Evolutionary conservation across 345 rosid species (phyloP).

Genomic region (Hibiscus tridactylites): DNA sequence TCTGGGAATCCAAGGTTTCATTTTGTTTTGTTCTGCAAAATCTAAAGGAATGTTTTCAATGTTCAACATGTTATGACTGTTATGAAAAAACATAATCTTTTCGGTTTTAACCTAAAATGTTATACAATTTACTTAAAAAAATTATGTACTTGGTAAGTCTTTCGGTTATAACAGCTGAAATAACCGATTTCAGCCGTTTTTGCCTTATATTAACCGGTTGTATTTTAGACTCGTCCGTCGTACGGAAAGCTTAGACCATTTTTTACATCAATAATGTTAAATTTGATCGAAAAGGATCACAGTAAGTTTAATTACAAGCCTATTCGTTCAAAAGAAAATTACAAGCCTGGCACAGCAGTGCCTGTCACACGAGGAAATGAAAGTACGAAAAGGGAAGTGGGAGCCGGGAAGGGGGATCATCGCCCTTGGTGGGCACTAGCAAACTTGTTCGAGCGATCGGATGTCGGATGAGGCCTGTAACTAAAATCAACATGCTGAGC

Average conservation of each 20-base stretch:
- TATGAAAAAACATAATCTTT: too few relatives aligned
- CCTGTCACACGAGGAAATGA: slow-evolving; percentile 7
- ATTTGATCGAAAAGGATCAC: neutral
- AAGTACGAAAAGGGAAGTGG: neutral
- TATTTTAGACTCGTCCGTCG: too few relatives aligned
- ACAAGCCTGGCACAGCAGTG: too few relatives aligned
- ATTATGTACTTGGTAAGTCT: too few relatives aligned
- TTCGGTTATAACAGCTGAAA: too few relatives aligned
- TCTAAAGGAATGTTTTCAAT: neutral
- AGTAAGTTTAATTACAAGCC: slow-evolving; percentile 27
- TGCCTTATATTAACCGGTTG: too few relatives aligned
- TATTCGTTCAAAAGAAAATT: neutral
- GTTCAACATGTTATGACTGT: neutral
- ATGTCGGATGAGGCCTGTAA: slow-evolving; percentile 24
- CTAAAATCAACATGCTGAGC: slow-evolving; percentile 32
- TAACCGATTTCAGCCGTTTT: too few relatives aligned
- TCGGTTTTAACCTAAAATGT: too few relatives aligned
- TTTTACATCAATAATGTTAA: neutral
- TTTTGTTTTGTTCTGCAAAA: neutral
- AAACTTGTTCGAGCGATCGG: slow-evolving; percentile 25
- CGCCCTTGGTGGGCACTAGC: slow-evolving; percentile 27
- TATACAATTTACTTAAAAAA: too few relatives aligned
- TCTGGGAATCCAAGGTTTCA: neutral
- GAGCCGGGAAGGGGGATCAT: slow-evolving; percentile 13
- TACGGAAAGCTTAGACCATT: neutral